Evolutionary conservation across 805 yeast species (phyloP), one percentile per base, ranked within the genome.

Genomic region (Wickerhamomyces rabaulensis): DNA sequence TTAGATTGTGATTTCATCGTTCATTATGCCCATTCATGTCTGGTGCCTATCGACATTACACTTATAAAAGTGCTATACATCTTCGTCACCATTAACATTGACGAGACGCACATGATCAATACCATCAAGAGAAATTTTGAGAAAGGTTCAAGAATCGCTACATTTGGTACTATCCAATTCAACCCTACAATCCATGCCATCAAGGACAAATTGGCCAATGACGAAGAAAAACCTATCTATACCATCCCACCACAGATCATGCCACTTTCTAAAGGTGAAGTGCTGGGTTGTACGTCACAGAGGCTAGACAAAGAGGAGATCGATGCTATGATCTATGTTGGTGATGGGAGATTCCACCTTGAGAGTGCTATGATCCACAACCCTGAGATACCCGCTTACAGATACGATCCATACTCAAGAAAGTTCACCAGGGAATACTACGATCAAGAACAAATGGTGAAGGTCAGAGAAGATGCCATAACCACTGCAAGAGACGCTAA

Each of bases 321-420:
- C 29, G 80, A 82, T 56, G 95, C 91, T 0, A 88, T 91, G 84
- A 76, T 94, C 3, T 94, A 92, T 59, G 73, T 94, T 20, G 99
- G 99, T 29, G 99, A 94, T 66, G 99, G 99, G 13, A 70, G 99
- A 43, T 94, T 94, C 68, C 99, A 94, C 65, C 70, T 94, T 39
- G 99, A 94, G 62, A 80, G 92, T 43, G 89, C 97, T 6, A 92
- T 94, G 98, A 94, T 94, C 46, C 98, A 91, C 65, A 94, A 94
- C 61, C 99, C 99, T 0, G 79, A 79, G 5, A 76, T 92, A 16
- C 95, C 95, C 0, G 98, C 98, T 0, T 94, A 73, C 65, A 79
- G 96, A 57, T 94, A 94, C 63, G 99, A 94, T 62, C 99, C 99
- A 10, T 94, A 94, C 63, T 86, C 90, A 16, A 75, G 96, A 51